Evolutionary conservation across 192 early-diverging fungal species (phyloP), one percentile per base, ranked within the genome.

Genomic region (Backusella luteola): DNA sequence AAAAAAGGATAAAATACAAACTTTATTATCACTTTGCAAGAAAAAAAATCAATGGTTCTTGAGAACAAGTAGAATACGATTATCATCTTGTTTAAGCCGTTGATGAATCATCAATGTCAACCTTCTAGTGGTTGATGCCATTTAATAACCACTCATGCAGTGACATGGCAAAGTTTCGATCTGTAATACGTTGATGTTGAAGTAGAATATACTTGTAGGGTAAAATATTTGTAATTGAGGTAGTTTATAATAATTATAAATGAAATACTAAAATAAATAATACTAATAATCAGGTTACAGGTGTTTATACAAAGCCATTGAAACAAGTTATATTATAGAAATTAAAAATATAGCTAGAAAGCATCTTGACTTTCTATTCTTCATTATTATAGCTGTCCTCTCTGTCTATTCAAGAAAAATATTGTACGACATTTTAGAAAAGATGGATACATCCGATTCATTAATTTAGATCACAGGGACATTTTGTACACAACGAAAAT

Each of bases 1-100:
- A 63, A 63, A 63, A 59, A 63, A 63, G 56, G 56, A 63, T 63
- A 26, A 63, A 63, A 63, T 63, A 23, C 9, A 29, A 63, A 63
- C 56, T 63, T 23, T 63, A 63, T 63, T 29, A 29, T 21, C 2
- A 26, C 9, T 56, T 56, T 56, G 8, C 9, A 21, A 56, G 21
- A 56, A 23, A 56, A 56, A 21, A 21, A 56, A 21, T 56, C 14
- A 5, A 14, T 1, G 15, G 5, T 44, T 17, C 4, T 8, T 21
- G 8, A 1, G 19, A 56, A 21, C 8, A 9, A 1, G 6, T 56
- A 11, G 19, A n/a, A 26, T 9, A 56, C 8, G 1, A 56, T 1
- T 63, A n/a, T 1, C 19, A 7, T 49, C 6, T n/a, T 49, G 46
- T 49, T 49, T 19, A 19, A 17, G 19, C 5, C 6, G 19, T n/a